Conservation (phyloP, 2,329 filamentous ascomycete genomes). For the Cercospora janseana region DNA sequence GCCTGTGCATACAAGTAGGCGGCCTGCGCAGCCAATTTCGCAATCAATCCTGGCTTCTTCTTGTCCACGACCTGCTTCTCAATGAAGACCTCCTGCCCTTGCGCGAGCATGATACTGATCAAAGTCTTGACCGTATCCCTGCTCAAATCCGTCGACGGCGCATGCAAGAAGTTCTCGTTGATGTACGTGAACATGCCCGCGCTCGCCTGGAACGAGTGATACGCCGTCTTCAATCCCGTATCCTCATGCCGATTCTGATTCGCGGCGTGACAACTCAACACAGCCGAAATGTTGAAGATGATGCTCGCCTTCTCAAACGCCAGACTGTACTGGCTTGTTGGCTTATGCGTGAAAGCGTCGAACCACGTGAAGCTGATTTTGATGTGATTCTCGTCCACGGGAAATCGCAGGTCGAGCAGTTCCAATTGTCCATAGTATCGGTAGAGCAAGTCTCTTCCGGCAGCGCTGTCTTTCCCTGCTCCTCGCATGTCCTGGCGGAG, state of each 20-base stretch:
- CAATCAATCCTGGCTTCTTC: conserved; percentile 88
- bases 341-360: conserved; percentile 98
- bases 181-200: conserved; percentile 99
- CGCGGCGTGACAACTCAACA: conserved; percentile 92
- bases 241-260: conserved; percentile 91
- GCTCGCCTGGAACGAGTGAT: conserved; percentile 96
- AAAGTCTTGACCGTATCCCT: conserved; percentile 93
- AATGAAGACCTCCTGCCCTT: conserved; percentile 94
- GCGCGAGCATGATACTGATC: conserved; percentile 88
- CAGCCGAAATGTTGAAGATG: conserved; percentile 98
- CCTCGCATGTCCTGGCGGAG: conserved; percentile 98
- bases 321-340: conserved; percentile 93
- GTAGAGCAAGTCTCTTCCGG: conserved; percentile 88
- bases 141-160: conserved; percentile 92
- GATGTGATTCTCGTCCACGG: conserved; percentile 97
- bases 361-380: conserved; percentile 99
- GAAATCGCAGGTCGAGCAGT: conserved; percentile 88
- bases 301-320: conserved; percentile 98
- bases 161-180: conserved; percentile 98
- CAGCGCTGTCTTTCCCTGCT: conserved; percentile 92
- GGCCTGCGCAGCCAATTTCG: conserved; percentile 89
- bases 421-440: conserved; percentile 97
- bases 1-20: conserved; percentile 85
- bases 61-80: conserved; percentile 92
- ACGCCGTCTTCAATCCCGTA: conserved; percentile 88